These are phyloP conservation scores for Excoecaria cochinchinensis DNA, from an alignment of 345 rosid species.

Conservation along the genomic window DNA sequence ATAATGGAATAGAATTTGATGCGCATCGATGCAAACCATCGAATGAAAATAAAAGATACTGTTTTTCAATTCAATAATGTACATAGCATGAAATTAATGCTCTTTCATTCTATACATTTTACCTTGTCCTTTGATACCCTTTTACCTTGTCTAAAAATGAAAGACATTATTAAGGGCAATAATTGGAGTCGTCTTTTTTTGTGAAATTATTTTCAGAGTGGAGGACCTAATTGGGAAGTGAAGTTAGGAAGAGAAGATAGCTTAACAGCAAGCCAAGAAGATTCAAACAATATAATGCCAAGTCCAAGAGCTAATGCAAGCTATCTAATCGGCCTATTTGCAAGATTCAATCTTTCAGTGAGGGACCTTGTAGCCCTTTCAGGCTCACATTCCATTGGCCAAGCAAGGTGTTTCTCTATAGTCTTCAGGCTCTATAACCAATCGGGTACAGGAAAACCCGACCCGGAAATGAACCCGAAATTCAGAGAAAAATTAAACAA, in stretches of 20 bases:
- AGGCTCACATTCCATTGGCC: constrained; percentile 89
- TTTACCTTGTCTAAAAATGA: too few relatives aligned
- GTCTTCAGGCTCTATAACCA: constrained; percentile 90
- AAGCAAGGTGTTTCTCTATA: constrained; percentile 84
- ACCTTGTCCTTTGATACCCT: too few relatives aligned
- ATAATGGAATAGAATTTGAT: too few relatives aligned
- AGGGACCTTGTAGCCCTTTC: constrained; percentile 90
- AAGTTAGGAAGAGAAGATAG: constrained; percentile 80
- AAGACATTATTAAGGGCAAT: too few relatives aligned
- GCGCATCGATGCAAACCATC: too few relatives aligned
- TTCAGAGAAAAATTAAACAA: constrained; percentile 51
- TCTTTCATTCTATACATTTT: too few relatives aligned
- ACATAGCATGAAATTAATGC: too few relatives aligned
- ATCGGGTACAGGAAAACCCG: constrained; percentile 68
- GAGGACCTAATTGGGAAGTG: constrained; percentile 90
- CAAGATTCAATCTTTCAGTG: constrained; percentile 58
- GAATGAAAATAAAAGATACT: too few relatives aligned
- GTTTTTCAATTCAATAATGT: too few relatives aligned
- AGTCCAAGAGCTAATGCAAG: constrained; percentile 86
- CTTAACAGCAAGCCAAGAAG: constrained; percentile 73
- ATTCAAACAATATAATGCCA: constrained; percentile 70
- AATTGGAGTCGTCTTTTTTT: too few relatives aligned
- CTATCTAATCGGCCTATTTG: constrained; percentile 56
- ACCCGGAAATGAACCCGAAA: constrained; percentile 57
- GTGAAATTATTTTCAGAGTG: constrained; percentile 52